phyloP scores from a whole-genome alignment of 2,329 filamentous ascomycete species.

The Cordyceps sp. region DNA sequence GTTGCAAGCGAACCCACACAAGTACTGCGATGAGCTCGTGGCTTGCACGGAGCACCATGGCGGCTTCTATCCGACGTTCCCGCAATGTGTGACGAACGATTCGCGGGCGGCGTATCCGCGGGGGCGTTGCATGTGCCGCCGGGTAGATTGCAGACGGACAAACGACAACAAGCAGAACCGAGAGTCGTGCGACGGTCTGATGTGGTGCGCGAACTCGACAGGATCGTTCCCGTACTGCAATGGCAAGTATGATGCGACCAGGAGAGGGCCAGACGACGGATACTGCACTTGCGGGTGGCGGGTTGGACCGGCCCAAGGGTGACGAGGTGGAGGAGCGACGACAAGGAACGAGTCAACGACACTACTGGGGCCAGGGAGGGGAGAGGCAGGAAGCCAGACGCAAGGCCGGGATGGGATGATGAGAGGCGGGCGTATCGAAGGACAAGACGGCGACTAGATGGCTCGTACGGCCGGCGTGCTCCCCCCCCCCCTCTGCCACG shows the following conservation, averaged over 20 bases:
- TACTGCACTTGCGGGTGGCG: conserved; percentile 3
- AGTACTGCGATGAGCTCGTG: neutral
- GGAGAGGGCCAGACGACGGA: conserved; percentile 1
- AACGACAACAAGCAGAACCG: conserved; percentile 1
- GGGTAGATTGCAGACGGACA: conserved; percentile 2
- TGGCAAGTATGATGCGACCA: neutral
- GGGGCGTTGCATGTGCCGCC: conserved; percentile 3
- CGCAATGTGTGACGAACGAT: conserved; percentile 4
- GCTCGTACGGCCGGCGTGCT: neutral
- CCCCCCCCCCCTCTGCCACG: too few species aligned
- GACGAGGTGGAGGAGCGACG: too few species aligned
- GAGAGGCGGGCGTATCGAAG: too few species aligned
- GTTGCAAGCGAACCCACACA: conserved; percentile 1
- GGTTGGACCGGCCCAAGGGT: neutral
- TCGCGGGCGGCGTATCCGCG: neutral
- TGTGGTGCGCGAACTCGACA: neutral
- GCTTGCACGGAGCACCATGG: conserved; percentile 2
- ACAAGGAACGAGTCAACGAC: too few species aligned
- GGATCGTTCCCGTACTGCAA: neutral
- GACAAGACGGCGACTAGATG: neutral
- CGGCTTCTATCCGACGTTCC: conserved; percentile 3
- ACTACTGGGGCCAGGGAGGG: too few species aligned
- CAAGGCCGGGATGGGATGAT: too few species aligned
- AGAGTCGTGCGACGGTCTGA: conserved; percentile 2
- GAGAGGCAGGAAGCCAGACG: too few species aligned